Base-by-base conservation (phyloP, 345 rosid genomes). In the Schrenkiella parvula region DNA sequence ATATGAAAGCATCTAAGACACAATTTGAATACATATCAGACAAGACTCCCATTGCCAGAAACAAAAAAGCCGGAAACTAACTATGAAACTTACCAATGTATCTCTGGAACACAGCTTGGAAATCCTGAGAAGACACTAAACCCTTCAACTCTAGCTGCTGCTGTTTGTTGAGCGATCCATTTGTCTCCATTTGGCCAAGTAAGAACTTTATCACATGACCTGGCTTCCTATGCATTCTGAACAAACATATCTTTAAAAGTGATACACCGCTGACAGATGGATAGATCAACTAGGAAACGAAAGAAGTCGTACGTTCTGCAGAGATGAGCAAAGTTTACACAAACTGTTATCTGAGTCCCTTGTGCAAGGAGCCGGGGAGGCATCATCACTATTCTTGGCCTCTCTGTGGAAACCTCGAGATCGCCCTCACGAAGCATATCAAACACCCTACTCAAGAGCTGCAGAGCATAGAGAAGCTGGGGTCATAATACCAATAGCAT, bases 321-420 rank as follows among this genome's bases (percentile, higher is more conserved):
- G 68, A 93, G 95, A 82, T 89, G 85, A 90, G 82, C 86, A 74
- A 91, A 91, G 79, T 93, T 91, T 75, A 87, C 85, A 70, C 92
- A 88, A 41, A 85, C 82, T 19, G 97, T 89, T 68, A 81, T 89
- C 83, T 85, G 90, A 56, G 95, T 88, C 44, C 95, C 97, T 70
- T 89, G 85, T 39, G 86, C 91, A 56, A 89, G 89, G 53, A 93
- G 93, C 68, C 85, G 91, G 12, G 96, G 98, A 54, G 89, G 90
- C 77, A 90, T 83, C 91, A 89, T 88, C 56, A 84, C 93, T 38
- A 89, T 88, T 79, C 96, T 87, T 21, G 90, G 86, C 80, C 84
- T 88, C 71, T 91, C 97, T 47, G 91, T 87, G 6, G 89, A 85
- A 73, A 91, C 88, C 78, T 91, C 90, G 5, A 95, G 87, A 72